Evolutionary conservation across 371 early-diverging fungal species (phyloP), one percentile per base, ranked within the genome.

Genomic region (Actinomortierella wolfii): DNA sequence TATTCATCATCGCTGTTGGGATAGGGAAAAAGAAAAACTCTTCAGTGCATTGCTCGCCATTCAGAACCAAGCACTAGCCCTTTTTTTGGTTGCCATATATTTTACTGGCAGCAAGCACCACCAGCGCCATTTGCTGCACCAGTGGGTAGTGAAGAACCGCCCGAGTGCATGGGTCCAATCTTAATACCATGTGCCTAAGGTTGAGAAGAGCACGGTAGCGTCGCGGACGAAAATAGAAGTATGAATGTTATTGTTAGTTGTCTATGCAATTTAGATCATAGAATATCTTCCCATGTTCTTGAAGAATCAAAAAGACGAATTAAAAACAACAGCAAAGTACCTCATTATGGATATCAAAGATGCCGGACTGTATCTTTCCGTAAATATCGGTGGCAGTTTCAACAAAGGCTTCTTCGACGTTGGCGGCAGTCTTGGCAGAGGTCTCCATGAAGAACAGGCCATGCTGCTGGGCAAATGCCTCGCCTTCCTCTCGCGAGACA

Each of bases 391-490:
- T 84, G 41, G 92, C 93, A 18, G 90, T 90, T 57, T 85, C 80
- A 39, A 85, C 81, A 76, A 92, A 93, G 1, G 91, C 92, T 67
- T 92, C 88, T 54, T 95, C 92, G 34, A 98, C 94, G 59, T 96
- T 95, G 61, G 84, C 88, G 21, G 95, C 93, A 0, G 93, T 91
- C 79, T 97, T 97, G 41, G 99, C 98, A 18, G 94, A 93, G 0
- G 97, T 92, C 67, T 98, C 98, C 79, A 94, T 84, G 68, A 94
- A 97, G 69, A 94, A 84, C 53, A 98, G 78, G 13, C 86, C 89
- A 56, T 97, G 83, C 50, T 91, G 86, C 51, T 82, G 69, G 42
- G 98, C 96, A 86, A 95, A 96, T 45, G 81, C 83, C 52, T 91
- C 90, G 45, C 92, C 98, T 68, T 95, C 96, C 68, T 96, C 96